Base-by-base conservation (phyloP, 495 filamentous ascomycete genomes). In the Clavariopsis aquatica region DNA sequence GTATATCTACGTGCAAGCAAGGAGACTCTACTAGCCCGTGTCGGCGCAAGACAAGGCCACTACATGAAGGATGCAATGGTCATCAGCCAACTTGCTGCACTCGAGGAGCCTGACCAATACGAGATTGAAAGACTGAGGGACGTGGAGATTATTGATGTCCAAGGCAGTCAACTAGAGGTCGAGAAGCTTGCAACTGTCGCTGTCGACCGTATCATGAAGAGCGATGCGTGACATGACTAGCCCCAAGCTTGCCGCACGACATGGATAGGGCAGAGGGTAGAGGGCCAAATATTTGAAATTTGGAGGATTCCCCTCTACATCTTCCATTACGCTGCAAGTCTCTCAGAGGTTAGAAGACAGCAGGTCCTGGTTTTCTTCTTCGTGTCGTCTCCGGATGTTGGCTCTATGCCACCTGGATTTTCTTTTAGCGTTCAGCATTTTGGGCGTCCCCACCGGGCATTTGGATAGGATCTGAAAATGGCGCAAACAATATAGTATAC, bases 21-120 rank as follows among this genome's bases (percentile, higher is more conserved):
- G 74, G 82, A 85, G 52, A 78, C 87, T 22, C 83, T 97, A 29
- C 78, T 95, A 47, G 78, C 85, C 67, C 84, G 95, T 0, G 93
- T 98, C 19, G 76, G 78, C 20, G 79, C 80, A 24, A 84, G 93
- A 66, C 74, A 92, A 77, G 84, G 85, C 52, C 95, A 99, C 73
- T 99, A 94, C 76, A 98, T 99, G 94, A 95, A 96, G 75, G 89
- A 90, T 63, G 84, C 86, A 56, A 99, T 99, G 95, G 92, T 99
- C n/a, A 87, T 88, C 57, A 93, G 89, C 73, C 95, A 99, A 73
- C 87, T 97, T 68, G 82, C 86, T 60, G 86, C 85, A 52, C 82
- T 99, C 19, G 92, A 99, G 76, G 85, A 88, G 70, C 95, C 95
- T 0, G 83, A 80, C 49, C 70, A 80, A 60, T 85, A 86, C 34